Percentiles rank a stretch among this genome's conserved stretches.
These are phyloP conservation scores for Pythium dissotocum DNA, from an alignment of 352 stramenopile species.

Conservation along the genomic window DNA sequence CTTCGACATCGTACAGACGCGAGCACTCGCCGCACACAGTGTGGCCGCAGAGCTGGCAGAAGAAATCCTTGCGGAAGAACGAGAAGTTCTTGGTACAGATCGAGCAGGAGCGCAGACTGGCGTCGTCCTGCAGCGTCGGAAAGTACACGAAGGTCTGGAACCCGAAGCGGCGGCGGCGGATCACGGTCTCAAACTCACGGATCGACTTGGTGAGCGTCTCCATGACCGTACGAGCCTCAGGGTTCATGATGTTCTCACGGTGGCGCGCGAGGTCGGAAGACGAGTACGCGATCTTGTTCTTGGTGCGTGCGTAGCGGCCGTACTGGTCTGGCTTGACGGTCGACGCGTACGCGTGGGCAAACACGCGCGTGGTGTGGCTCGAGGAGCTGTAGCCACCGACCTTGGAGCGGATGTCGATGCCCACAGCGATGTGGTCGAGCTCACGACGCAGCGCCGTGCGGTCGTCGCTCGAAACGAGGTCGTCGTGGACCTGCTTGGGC, in stretches of 20 bases:
- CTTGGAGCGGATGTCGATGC: slow-evolving; percentile 51
- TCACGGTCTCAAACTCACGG: slow-evolving; percentile 50
- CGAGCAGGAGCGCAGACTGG: slow-evolving; percentile 33
- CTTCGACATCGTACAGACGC: slow-evolving; percentile 54
- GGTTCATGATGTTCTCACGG: slow-evolving; percentile 47
- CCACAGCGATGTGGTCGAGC: slow-evolving; percentile 60
- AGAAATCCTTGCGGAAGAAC: slow-evolving; percentile 47
- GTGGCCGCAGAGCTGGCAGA: slow-evolving; percentile 62
- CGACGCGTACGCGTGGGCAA: slow-evolving; percentile 64
- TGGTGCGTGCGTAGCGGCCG: slow-evolving; percentile 30
- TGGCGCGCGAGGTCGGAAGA: slow-evolving; percentile 32
- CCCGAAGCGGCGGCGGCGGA: slow-evolving; percentile 61
- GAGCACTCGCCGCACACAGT: slow-evolving; percentile 58
- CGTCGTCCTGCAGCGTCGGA: slow-evolving; percentile 23
- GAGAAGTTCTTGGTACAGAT: slow-evolving; percentile 57
- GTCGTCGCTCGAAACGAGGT: slow-evolving; percentile 49
- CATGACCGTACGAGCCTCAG: slow-evolving; percentile 46
- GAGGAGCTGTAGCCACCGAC: slow-evolving; percentile 30
- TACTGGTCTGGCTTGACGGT: slow-evolving; percentile 37
- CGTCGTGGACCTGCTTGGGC: slow-evolving; percentile 51
- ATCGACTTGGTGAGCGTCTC: slow-evolving; percentile 50
- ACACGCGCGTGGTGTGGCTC: slow-evolving; percentile 46
- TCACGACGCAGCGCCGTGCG: slow-evolving; percentile 49
- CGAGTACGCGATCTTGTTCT: slow-evolving; percentile 24
- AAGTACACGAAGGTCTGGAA: slow-evolving; percentile 75